Evolutionary conservation across 2,329 filamentous ascomycete genomes (phyloP), one percentile per base, ranked within the genome.

Genomic region (Neophaeococcomyces aloes): DNA sequence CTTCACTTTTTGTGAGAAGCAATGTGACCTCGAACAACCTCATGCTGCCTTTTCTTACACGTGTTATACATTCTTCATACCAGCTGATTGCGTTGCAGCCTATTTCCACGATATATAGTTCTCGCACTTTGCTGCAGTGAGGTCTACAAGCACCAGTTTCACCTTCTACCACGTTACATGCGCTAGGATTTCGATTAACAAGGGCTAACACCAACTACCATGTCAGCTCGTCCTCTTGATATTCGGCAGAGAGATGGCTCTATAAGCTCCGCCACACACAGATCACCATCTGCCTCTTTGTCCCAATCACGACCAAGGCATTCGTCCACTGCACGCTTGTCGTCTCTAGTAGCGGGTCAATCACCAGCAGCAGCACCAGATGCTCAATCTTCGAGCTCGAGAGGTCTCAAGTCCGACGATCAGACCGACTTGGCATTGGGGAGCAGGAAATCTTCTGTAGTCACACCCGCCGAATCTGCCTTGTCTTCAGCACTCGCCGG

Each of bases 401-500:
- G 29, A 15, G 15, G 19, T 30, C 7, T 31, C 14, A 23, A 31
- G 34, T 17, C 32, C 31, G 33, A 29, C 32, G 35, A 53, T 51
- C 58, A n/a, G 55, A 66, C 29, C 30, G 29, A 41, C 4, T 13
- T 32, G 6, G 2, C 30, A 4, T 19, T 21, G 4, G 10, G 29
- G 25, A 41, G 38, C 38, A 69, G 66, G 51, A 63, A 63, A 51
- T 74, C 76, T 17, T 81, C 77, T 38, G 65, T 78, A 6, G 76
- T 81, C 5, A 86, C 86, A 1, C 87, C 86, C 5, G 86, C 86
- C 18, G 77, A 87, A 38, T 95, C 89, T 19, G 88, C 87, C 48
- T 75, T 96, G 43, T 87, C 89, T 29, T 84, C 85, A 19, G 89
- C 86, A n/a, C 68, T 95, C 50, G 83, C 83, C 48, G 79, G 82